These are phyloP conservation scores for Cladochytrium replicatum DNA, from an alignment of 192 early-diverging fungal genomes.

Conservation along the genomic window DNA sequence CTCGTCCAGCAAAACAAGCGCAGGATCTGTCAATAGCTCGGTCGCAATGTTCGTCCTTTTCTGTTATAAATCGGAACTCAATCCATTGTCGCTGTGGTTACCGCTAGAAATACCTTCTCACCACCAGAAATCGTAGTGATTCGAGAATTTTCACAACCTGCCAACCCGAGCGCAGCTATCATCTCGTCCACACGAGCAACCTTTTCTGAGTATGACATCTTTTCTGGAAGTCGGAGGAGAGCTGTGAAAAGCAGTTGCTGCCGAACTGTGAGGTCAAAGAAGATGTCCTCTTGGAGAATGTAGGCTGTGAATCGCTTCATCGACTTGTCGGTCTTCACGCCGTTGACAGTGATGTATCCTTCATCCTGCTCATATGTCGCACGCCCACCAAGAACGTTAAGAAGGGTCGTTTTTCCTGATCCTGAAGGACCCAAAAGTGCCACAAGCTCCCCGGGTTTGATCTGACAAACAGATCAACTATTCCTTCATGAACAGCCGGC, in stretches of 20 bases:
- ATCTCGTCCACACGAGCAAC: constrained; percentile 53
- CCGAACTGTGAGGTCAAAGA: constrained; percentile 54
- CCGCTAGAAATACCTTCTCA: too few species aligned
- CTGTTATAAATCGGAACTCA: too few species aligned
- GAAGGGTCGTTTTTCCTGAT: constrained; percentile 80
- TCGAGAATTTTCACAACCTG: constrained; percentile 44
- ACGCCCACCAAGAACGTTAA: constrained; percentile 69
- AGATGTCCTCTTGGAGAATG: constrained; percentile 42
- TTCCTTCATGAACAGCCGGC: too few species aligned
- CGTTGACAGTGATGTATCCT: constrained; percentile 28
- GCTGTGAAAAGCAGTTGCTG: constrained; percentile 73
- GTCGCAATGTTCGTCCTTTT: constrained; percentile 47
- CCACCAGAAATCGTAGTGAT: constrained; percentile 43
- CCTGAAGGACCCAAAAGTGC: too few species aligned
- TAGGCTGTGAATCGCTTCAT: constrained; percentile 22
- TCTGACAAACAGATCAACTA: too few species aligned
- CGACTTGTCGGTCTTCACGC: background rate
- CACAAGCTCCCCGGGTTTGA: too few species aligned
- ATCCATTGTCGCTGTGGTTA: constrained; percentile 34
- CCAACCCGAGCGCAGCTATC: constrained; percentile 54
- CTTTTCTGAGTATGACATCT: constrained; percentile 38
- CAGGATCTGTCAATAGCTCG: constrained; percentile 42
- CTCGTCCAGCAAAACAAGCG: constrained; percentile 43
- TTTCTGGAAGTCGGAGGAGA: constrained; percentile 54
- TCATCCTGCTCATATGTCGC: constrained; percentile 25